Evolutionary conservation across 306 rosid genomes (phyloP), one percentile per base, ranked within the genome.

Genomic region (Arachis stenosperma): DNA sequence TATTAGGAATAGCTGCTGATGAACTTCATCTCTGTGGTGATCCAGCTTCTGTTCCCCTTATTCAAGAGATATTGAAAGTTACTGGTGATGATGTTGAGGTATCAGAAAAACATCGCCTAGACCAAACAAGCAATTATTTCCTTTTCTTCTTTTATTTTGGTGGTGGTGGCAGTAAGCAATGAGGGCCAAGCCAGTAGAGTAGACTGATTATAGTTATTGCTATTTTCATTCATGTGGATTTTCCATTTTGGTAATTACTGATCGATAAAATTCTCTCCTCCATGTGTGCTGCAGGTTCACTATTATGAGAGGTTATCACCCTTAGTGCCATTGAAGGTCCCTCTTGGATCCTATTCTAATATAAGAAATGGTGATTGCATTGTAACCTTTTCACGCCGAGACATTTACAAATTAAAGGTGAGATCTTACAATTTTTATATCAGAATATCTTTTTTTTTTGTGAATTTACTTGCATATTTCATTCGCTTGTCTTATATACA

Each of bases 1-100:
- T 94, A 57, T 80, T 94, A 78, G 99, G 99, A 81, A 76, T 94
- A 66, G 87, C 97, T 85, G 89, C 95, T 10, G 91, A 94, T 79
- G 97, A 89, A 81, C 88, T 94, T 87, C 96, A 94, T 84, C 91
- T 94, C 63, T 91, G 97, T 83, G 99, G 99, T 79, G 99, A 94
- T 81, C 80, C 97, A 73, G 99, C 97, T 66, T 87, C 79, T 67
- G 84, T 88, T 69, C 95, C 99, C 53, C 92, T 94, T 61, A 83
- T 94, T 86, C 86, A 85, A 84, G 94, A 94, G 64, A 91, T 94
- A 69, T 74, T 94, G 54, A 83, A 78, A 82, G 86, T 89, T 54
- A 94, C 98, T 8, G 88, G 81, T 14, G 97, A 94, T 71, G 86
- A 88, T 59, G 75, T 89, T 66, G 96, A 91, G 98, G 97, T 91